Conservation (phyloP, 352 stramenopile genomes). For the Hyaloperonospora brassicae region DNA sequence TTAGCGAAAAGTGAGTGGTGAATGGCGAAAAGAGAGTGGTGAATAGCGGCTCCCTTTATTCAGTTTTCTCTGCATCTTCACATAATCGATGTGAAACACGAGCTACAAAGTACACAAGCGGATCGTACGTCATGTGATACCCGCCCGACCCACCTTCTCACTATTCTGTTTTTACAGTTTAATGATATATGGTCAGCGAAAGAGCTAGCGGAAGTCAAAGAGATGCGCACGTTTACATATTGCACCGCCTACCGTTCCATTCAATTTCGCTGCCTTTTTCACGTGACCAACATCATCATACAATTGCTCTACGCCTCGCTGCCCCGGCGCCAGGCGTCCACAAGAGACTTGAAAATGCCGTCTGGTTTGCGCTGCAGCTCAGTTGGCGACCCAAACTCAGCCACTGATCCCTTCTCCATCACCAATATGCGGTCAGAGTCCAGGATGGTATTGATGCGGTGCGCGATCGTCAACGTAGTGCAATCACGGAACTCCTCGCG, state of each 20-base stretch:
- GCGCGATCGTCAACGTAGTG: slow-evolving; percentile 93
- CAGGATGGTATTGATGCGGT: slow-evolving; percentile 91
- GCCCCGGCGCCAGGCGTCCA: slow-evolving; percentile 54
- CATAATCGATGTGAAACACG: no score
- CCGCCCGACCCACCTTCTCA: no score
- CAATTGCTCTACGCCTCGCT: slow-evolving; percentile 34
- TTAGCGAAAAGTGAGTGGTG: no score
- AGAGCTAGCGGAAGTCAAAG: no score
- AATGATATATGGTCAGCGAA: no score
- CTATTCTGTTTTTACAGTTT: no score
- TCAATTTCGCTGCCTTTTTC: neutral
- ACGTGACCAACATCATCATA: neutral
- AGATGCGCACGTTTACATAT: no score
- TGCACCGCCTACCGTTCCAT: neutral
- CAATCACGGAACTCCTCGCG: slow-evolving; percentile 82
- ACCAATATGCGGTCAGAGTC: slow-evolving; percentile 89
- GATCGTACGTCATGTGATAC: no score
- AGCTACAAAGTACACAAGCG: no score
- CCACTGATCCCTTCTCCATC: slow-evolving; percentile 56
- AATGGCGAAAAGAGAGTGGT: no score
- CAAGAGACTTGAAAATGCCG: slow-evolving; percentile 20
- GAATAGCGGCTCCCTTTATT: no score
- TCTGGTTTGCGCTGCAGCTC: slow-evolving; percentile 34
- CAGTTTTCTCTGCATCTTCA: no score
- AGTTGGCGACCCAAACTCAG: slow-evolving; percentile 15